phyloP scores from a whole-genome alignment of 345 rosid genomes.

The Populus euphratica region DNA sequence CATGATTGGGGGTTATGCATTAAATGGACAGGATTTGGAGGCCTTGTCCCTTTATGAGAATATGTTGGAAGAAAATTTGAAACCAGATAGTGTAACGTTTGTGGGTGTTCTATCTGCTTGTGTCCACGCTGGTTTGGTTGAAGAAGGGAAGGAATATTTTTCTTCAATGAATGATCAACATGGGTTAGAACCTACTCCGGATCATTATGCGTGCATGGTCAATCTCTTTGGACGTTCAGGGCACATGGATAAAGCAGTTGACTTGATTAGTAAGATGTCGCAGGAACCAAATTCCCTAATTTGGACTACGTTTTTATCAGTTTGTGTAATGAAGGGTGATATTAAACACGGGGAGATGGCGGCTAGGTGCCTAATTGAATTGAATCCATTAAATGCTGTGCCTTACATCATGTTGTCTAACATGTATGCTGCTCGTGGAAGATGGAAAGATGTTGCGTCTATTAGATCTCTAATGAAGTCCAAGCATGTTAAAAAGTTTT shows the following conservation, averaged over 20 bases:
- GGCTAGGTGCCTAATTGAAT: conserved; percentile 42
- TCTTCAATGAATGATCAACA: conserved; percentile 40
- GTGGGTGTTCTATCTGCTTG: conserved; percentile 58
- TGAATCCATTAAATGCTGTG: conserved; percentile 50
- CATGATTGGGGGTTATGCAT: conserved; percentile 55
- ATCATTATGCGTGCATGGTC: conserved; percentile 54
- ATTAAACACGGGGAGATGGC: conserved; percentile 49
- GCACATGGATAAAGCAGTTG: conserved; percentile 37
- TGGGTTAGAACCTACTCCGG: conserved; percentile 37
- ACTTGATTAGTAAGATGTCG: conserved; percentile 41
- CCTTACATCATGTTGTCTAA: conserved; percentile 61
- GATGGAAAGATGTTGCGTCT: conserved; percentile 57
- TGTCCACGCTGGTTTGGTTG: conserved; percentile 46
- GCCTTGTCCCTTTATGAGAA: conserved; percentile 47
- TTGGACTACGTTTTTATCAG: conserved; percentile 53
- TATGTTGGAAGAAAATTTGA: conserved; percentile 40
- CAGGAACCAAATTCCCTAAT: conserved; percentile 43
- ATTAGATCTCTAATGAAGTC: conserved; percentile 52
- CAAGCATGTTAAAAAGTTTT: conserved; percentile 48
- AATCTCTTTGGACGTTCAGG: conserved; percentile 56
- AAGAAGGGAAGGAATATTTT: conserved; percentile 47
- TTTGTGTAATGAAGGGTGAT: conserved; percentile 40
- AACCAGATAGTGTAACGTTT: conserved; percentile 51
- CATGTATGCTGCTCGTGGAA: conserved; percentile 52
- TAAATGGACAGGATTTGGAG: conserved; percentile 50